Base-by-base conservation (phyloP, 1,284 basidiomycete species). In the Laetiporus sulphureus region DNA sequence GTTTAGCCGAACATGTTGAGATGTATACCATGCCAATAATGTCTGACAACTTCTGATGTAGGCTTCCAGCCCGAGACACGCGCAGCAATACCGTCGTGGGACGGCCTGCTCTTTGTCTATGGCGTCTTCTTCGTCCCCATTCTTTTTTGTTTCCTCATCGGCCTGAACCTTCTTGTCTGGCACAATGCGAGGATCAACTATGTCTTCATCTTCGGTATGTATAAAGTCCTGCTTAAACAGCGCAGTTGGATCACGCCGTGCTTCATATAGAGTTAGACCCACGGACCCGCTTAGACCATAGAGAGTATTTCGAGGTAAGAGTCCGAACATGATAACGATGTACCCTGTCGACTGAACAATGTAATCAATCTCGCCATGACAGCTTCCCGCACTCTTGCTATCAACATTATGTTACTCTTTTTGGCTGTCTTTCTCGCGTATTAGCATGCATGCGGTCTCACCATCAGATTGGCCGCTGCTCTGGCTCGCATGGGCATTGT, bases 171-270 rank as follows among this genome's bases (percentile, higher is more conserved):
- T 8, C 55, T 81, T 13, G 85, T 83, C 0, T 97, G 90, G 87
- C 73, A 79, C 0, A 61, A 65, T 1, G 71, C 80, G 3, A 71
- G 88, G 33, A 91, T 96, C 57, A 96, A 95, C 60, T 92, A 92
- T 49, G 73, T 80, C 16, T 95, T 97, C 61, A 94, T 97, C 39
- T 94, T 97, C 54, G 81, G 85, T 87, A 44, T 40, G 71, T 55
- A 21, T 7, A 5, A 12, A 27, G 22, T 15, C 21, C 23, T 18
- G 20, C 10, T 21, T 21, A 23, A 21, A 32, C 20, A 31, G 10
- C n/a, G n/a, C n/a, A n/a, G n/a, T n/a, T n/a, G n/a, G n/a, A n/a
- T n/a, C n/a, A n/a, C 5, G 10, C 12, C 13, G 6, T 15, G 12
- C 3, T n/a, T 11, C n/a, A 11, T 32, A 23, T 49, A 91, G 91